Evolutionary conservation across 1,284 basidiomycete genomes (phyloP), one percentile per base, ranked within the genome.

Genomic region (Naganishia albida): DNA sequence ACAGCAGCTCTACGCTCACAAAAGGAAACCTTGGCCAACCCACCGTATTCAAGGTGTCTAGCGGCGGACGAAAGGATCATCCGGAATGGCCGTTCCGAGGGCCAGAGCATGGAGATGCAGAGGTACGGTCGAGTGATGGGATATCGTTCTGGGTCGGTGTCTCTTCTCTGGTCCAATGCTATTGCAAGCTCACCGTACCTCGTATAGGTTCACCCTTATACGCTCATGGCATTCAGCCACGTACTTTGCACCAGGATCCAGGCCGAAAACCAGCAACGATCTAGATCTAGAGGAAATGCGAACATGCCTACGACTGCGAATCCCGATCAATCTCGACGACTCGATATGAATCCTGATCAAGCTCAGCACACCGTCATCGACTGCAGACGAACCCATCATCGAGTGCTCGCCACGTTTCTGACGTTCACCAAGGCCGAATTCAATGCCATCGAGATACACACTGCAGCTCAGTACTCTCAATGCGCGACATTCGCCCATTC

Each of bases 181-280:
- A 46, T 26, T 13, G 15, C 6, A 39, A 50, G 46, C 57, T 60
- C 15, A 60, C 26, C 18, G 23, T 40, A 23, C 23, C 2, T 18
- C 23, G 20, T 38, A 12, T 20, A 60, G 57, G 57, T 60, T 50
- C 57, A 46, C 23, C n/a, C 57, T 50, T 60, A 50, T 30, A n/a
- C 49, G 7, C 57, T 60, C 23, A 60, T 60, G 57, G 57, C 57
- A 12, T 60, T 60, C 46, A 60, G 57, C 25, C 23, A 60, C 2
- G 34, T 10, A 12, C n/a, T 60, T 12, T 46, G 46, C 34, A 12
- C 26, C 13, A 30, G 46, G 23, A 42, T 60, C 34, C 30, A 50
- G 20, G 10, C 23, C n/a, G 51, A 38, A 12, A 39, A 53, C 34
- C 30, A 30, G 30, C 26, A 39, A 26, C 15, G 10, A 4, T 20